These are phyloP conservation scores for Starmerella vaccinii DNA, from an alignment of 805 yeast species.

Conservation along the genomic window DNA sequence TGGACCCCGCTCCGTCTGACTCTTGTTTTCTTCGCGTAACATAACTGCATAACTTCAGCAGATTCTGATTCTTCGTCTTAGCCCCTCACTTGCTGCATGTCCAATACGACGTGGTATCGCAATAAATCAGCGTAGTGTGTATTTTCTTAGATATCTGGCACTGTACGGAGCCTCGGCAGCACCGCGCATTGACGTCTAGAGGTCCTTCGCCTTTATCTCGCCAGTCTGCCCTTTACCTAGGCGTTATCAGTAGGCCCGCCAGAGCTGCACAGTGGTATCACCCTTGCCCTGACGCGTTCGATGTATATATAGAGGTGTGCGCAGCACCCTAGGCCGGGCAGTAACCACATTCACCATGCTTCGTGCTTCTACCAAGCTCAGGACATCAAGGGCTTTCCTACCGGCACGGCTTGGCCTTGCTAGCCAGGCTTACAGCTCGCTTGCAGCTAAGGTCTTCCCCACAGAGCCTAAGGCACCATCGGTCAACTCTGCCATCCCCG, in stretches of 20 bases:
- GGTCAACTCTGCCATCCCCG: slow-evolving; percentile 60
- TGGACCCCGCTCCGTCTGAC: slow-evolving; percentile 4
- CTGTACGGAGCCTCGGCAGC: background rate
- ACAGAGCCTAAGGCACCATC: slow-evolving; percentile 66
- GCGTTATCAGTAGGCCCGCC: background rate
- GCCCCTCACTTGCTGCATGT: slow-evolving; percentile 3
- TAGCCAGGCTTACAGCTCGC: slow-evolving; percentile 13
- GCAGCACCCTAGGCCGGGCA: background rate
- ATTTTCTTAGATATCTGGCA: background rate
- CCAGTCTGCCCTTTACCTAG: background rate
- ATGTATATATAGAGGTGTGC: background rate
- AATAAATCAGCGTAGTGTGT: background rate
- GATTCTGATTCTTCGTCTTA: slow-evolving; percentile 7
- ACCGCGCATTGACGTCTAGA: background rate
- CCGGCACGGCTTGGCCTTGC: background rate
- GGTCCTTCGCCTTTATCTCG: background rate
- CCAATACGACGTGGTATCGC: background rate
- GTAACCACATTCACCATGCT: background rate
- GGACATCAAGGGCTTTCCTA: background rate
- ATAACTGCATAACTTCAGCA: background rate
- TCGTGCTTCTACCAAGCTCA: background rate
- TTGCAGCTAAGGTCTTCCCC: slow-evolving; percentile 44
- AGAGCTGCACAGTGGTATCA: background rate
- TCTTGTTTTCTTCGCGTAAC: slow-evolving; percentile 6
- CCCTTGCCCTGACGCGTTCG: background rate